Base-by-base conservation (phyloP, 768 basidiomycete species). In the Phaeolepiota aurea region DNA sequence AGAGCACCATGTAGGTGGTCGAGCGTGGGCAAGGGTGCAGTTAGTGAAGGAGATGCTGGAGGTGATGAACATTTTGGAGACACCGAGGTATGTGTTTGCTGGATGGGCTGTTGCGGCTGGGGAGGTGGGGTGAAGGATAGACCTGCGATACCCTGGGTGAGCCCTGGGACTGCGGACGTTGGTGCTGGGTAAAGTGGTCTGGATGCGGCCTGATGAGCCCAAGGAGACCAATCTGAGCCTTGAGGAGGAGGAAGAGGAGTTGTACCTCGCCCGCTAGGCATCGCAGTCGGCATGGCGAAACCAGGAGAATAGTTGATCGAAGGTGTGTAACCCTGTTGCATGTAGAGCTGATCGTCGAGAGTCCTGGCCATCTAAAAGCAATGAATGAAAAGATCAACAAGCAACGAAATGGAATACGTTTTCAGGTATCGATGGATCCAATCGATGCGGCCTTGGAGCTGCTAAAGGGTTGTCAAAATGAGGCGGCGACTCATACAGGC, bases 11-110 rank as follows among this genome's bases (percentile, higher is more conserved):
- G 54, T 18, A 91, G 76, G 0, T 73, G 68, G 13, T 76, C 53
- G 31, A 84, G 57, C n/a, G 74, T 70, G 1, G 89, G 87, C 0
- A 88, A 64, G 3, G 83, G 72, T 0, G 77, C 77, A 0, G 83
- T 84, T 5, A 89, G 69, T 0, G 74, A 67, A 2, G 78, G 72
- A 36, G 55, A 38, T 41, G 47, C 11, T 5, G 33, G 67, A 50
- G 19, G 79, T 66, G 2, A 69, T 64, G 18, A 71, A 59, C 20
- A 74, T 50, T 15, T 67, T 2, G 76, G 76, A 20, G 78, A 10
- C 63, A 55, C 3, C 50, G 56, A 3, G 63, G 51, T 4, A 61
- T 67, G 0, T 59, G 60, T n/a, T 57, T 51, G 28, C 72, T 68
- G 4, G 62, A 62, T 23, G 68, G 58, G 22, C 74, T 53, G 21